phyloP scores from a whole-genome alignment of 352 stramenopile species.

The Vaucheria bursata region DNA sequence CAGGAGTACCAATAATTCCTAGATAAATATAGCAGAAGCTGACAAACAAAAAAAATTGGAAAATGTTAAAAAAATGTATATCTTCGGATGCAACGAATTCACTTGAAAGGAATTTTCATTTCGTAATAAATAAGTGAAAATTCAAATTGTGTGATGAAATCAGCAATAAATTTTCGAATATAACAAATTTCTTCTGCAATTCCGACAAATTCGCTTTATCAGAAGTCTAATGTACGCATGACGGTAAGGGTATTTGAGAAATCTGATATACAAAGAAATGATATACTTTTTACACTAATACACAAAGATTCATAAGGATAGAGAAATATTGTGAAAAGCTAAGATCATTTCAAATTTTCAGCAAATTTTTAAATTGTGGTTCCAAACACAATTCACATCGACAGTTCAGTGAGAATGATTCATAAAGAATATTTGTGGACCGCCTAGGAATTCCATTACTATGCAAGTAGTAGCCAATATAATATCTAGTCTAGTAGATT shows the following conservation, averaged over 20 bases:
- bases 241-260: too few relatives aligned
- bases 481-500: neutral
- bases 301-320: too few relatives aligned
- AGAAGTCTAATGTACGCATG: neutral
- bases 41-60: neutral
- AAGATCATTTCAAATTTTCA: too few relatives aligned
- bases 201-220: neutral
- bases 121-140: neutral
- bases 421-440: too few relatives aligned
- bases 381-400: too few relatives aligned
- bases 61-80: slow-evolving; percentile 1
- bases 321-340: too few relatives aligned
- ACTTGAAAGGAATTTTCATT: neutral
- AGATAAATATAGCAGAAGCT: neutral
- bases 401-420: too few relatives aligned
- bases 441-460: too few relatives aligned
- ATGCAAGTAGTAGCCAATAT: too few relatives aligned
- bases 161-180: neutral
- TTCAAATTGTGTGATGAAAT: neutral
- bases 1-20: neutral
- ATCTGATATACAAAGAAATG: too few relatives aligned
- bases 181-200: neutral
- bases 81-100: neutral
- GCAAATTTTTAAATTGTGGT: too few relatives aligned
- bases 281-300: too few relatives aligned